Base-by-base conservation (phyloP, 768 basidiomycete species). In the Piloderma croceum region DNA sequence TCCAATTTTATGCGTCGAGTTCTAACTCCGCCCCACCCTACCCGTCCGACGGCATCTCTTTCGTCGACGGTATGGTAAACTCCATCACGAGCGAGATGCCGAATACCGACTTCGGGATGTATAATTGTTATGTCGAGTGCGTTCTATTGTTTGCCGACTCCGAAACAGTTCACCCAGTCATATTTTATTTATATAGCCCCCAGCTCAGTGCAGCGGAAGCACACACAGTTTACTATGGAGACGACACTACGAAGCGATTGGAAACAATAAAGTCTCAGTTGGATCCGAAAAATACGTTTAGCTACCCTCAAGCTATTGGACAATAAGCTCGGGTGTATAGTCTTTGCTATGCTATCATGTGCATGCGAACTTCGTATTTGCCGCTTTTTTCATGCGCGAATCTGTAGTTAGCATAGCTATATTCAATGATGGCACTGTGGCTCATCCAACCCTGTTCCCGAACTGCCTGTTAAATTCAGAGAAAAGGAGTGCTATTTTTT, bases 21-120 rank as follows among this genome's bases (percentile, higher is more conserved):
- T n/a, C n/a, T n/a, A n/a, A n/a, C 0, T 65, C 70, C 40, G 59
- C 46, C 0, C 67, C 70, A 3, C 72, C 71, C 0, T 76, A 63
- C 53, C 74, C 76, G 2, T 36, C 48, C 4, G 53, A 56, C 12
- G 76, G 72, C 1, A 67, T 74, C 38, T 50, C 57, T 0, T 71
- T 76, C 47, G 48, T 77, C 3, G 63, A 74, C 42, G 65, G 65
- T 59, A 50, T 51, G 61, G 41, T 43, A n/a, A 32, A 31, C 19
- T 42, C 45, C 27, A 36, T 54, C 22, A 31, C 19, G 7, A 22
- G 42, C 6, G 50, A 50, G 29, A 41, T 44, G 6, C 23, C 29
- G 5, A 34, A 24, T 17, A 45, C 48, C 32, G 29, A 31, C 17
- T 50, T 47, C 44, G 29, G 25, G 48, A 36, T 18, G 19, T 13